phyloP scores from a whole-genome alignment of 495 filamentous ascomycete genomes.

The Hypoxylon trugodes region DNA sequence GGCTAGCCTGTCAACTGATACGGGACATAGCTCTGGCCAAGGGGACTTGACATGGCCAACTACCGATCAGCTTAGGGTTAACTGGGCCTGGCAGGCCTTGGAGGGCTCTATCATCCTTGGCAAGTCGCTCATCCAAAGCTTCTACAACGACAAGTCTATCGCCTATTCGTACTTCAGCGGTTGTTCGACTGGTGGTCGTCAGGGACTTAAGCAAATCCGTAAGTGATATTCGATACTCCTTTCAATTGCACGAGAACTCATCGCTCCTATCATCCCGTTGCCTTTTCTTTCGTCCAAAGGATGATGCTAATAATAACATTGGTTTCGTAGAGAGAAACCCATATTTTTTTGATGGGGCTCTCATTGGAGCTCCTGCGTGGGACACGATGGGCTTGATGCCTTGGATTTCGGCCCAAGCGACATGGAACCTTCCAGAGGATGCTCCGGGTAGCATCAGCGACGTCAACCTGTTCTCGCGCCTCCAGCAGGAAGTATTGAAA shows the following conservation, averaged over 20 bases:
- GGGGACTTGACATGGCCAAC: conserved; percentile 59
- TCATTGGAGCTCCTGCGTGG: conserved; percentile 45
- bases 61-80: conserved; percentile 45
- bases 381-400: conserved; percentile 58
- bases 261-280: too few species aligned
- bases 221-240: neutral
- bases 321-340: conserved; percentile 21
- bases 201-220: conserved; percentile 58
- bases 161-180: conserved; percentile 55
- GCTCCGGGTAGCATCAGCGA: conserved; percentile 59
- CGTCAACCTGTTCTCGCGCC: conserved; percentile 54
- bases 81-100: conserved; percentile 57
- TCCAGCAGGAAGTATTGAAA: conserved; percentile 64
- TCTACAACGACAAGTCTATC: conserved; percentile 31
- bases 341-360: conserved; percentile 34
- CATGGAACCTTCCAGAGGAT: conserved; percentile 46
- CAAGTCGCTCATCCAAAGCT: conserved; percentile 44
- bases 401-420: conserved; percentile 44
- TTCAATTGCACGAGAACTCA: too few species aligned
- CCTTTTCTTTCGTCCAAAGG: too few species aligned
- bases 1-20: conserved; percentile 64
- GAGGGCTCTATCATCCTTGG: conserved; percentile 51
- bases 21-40: conserved; percentile 59
- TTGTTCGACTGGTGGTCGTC: conserved; percentile 61
- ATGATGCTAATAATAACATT: neutral